phyloP scores from a whole-genome alignment of 73 alveolate species.

The Breviolum minutum region DNA sequence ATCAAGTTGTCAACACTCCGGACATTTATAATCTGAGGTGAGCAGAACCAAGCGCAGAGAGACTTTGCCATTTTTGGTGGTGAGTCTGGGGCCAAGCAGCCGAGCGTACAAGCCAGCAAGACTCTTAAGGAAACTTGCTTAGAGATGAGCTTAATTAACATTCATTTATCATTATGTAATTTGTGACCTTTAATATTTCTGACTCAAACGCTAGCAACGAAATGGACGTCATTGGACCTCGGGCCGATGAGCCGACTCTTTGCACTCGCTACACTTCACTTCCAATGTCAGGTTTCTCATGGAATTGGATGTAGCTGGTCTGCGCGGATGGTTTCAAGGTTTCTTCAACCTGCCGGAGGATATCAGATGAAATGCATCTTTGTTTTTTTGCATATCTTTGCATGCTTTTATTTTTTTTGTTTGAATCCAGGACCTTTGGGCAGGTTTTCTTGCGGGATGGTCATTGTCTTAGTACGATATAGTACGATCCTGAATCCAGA shows the following conservation, averaged over 20 bases:
- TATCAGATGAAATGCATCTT: neutral
- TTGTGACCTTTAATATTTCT: too few species aligned
- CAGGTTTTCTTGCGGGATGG: slow-evolving; percentile 77
- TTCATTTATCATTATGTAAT: too few species aligned
- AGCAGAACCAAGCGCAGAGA: slow-evolving; percentile 53
- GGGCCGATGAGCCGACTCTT: neutral
- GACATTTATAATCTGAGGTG: neutral
- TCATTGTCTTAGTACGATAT: neutral
- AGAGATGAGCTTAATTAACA: too few species aligned
- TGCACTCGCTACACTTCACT: too few species aligned
- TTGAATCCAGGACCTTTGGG: slow-evolving; percentile 47
- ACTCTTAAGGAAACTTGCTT: too few species aligned
- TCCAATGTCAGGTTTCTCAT: slow-evolving; percentile 30
- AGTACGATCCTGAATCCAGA: too few species aligned
- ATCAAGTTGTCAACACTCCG: neutral
- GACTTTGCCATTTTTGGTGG: slow-evolving; percentile 88
- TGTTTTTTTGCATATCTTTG: neutral
- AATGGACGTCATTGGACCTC: too few species aligned
- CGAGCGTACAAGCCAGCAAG: neutral
- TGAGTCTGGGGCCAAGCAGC: neutral
- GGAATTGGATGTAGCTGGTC: slow-evolving; percentile 80
- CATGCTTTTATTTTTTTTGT: neutral
- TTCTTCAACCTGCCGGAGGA: slow-evolving; percentile 87
- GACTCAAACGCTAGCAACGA: too few species aligned
- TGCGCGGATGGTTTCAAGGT: slow-evolving; percentile 90